Evolutionary conservation across 73 alveolate genomes (phyloP), one percentile per base, ranked within the genome.

Genomic region (Paramecium biaurelia): DNA sequence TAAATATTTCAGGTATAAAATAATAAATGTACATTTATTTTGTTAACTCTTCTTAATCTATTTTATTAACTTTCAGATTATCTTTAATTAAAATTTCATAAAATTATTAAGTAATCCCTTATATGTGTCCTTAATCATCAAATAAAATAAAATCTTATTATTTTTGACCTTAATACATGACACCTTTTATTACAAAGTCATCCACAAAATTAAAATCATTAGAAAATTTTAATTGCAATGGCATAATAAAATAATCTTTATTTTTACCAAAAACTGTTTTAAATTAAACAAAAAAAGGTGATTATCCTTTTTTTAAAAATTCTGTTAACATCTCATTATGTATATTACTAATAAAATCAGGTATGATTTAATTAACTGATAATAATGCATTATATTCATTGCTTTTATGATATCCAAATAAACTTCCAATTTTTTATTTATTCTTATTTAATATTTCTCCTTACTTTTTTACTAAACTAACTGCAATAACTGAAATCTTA

Each of bases 311-410:
- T 72, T 32, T 35, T 30, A 72, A n/a, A 72, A 35, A 72, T 35
- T 72, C 58, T 72, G 56, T 35, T 34, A 72, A 23, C 56, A 72
- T 72, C 35, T 72, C 58, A 72, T 72, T 72, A 34, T 72, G 86
- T 12, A 72, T 72, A 72, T 35, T 72, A 6, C 59, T 21, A 32
- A 72, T 38, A 9, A 72, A 72, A 37, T 72, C 58, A 72, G 86
- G 86, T 8, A 72, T 72, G 3, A 72, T 35, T 37, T 72, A 23
- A 72, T 72, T 72, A 0, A 72, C 58, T 28, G 35, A 28, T 21
- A 38, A 21, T 34, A 72, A 37, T 9, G 23, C 37, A 72, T 72
- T 38, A 21, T 72, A 72, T 72, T 72, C 86, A 35, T 35, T 18
- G 32, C 24, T 72, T 72, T 32, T 35, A 8, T 34, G 35, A 35